Conservation (phyloP, 108 stramenopile species). For the Nannochloropsis salina region DNA sequence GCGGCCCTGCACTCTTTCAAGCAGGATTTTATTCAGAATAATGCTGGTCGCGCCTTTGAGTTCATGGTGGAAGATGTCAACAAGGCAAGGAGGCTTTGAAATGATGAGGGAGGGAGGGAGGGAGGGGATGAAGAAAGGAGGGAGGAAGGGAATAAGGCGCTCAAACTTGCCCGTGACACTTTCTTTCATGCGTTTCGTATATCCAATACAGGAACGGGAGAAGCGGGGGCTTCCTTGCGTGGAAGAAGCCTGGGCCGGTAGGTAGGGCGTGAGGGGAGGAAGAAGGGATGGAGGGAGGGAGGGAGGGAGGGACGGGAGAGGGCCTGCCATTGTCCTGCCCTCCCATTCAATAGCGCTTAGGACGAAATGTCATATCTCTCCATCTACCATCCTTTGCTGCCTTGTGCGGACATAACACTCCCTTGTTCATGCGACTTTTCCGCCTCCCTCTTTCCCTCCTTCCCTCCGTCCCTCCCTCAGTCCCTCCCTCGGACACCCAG, state of each 20-base stretch:
- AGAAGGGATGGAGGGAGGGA: neutral
- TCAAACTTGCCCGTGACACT: neutral
- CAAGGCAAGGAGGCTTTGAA: no score
- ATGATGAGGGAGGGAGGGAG: no score
- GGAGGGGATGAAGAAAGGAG: neutral
- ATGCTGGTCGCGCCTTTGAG: constrained; percentile 50
- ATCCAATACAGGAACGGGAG: neutral
- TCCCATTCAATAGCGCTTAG: neutral
- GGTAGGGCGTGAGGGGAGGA: neutral
- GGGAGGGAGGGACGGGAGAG: neutral
- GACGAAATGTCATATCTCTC: neutral
- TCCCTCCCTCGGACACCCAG: neutral
- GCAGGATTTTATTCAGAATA: constrained; percentile 39
- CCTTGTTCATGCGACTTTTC: no score
- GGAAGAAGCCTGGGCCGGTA: no score
- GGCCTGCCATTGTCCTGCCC: neutral
- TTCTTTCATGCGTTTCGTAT: neutral
- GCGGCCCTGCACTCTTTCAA: no score
- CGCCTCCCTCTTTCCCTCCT: neutral
- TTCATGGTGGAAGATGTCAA: constrained; percentile 54
- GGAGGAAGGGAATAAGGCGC: neutral
- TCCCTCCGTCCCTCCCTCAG: neutral
- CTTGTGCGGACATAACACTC: no score
- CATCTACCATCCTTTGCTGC: neutral
- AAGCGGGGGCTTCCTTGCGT: neutral